Evolutionary conservation across 441 rosid genomes (phyloP).

Genomic region (Lagerstroemia fauriei): DNA sequence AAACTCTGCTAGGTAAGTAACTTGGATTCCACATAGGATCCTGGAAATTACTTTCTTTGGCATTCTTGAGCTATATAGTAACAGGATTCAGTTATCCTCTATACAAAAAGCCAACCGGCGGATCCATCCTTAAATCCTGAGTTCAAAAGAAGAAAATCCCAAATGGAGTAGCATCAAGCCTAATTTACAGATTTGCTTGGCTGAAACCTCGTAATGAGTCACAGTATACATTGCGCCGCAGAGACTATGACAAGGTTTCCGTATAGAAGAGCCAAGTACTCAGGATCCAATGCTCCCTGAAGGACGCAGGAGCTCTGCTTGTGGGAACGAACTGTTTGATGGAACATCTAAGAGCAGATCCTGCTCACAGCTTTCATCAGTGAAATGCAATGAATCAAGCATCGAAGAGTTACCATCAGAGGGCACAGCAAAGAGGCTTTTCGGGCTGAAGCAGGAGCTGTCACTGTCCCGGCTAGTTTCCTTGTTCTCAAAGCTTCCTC

Average conservation of each 20-base stretch:
- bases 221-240: neutral
- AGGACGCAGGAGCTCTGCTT: slow-evolving; percentile 87
- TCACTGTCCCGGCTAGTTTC: slow-evolving; percentile 57
- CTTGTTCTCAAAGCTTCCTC: slow-evolving; percentile 29
- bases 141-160: neutral
- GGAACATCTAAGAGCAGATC: slow-evolving; percentile 86
- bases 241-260: neutral
- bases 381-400: slow-evolving; percentile 63
- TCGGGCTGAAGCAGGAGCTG: slow-evolving; percentile 72
- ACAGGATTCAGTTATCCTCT: neutral
- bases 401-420: slow-evolving; percentile 56
- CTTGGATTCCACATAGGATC: neutral
- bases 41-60: neutral
- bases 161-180: slow-evolving; percentile 39
- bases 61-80: neutral
- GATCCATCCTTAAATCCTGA: neutral
- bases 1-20: neutral
- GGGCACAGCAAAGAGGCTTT: slow-evolving; percentile 75
- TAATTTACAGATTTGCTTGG: slow-evolving; percentile 40
- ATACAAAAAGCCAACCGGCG: neutral
- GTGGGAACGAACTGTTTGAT: slow-evolving; percentile 74
- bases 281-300: slow-evolving; percentile 24
- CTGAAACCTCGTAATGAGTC: too few species aligned
- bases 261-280: neutral
- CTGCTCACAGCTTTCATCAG: slow-evolving; percentile 64